Percentiles rank a stretch among this genome's conserved stretches.
Conservation (phyloP, 371 early-diverging fungal genomes). For the Apophysomyces ossiformis region DNA sequence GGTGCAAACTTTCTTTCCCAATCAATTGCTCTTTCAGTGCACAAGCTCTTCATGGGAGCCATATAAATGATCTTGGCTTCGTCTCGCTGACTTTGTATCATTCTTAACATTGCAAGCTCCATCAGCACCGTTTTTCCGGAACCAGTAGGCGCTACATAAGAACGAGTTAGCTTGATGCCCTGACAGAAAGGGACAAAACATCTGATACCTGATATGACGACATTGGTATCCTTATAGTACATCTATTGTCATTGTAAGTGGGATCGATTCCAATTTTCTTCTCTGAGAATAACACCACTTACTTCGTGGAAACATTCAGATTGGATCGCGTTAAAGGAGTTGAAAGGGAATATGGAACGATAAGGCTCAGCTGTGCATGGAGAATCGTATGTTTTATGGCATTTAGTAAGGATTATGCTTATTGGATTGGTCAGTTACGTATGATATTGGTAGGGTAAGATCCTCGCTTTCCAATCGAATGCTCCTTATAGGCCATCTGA, state of each 20-base stretch:
- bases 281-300: slow-evolving; percentile 8
- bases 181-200: background rate
- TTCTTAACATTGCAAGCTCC: slow-evolving; percentile 71
- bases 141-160: slow-evolving; percentile 79
- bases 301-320: slow-evolving; percentile 65
- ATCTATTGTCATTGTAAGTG: slow-evolving; percentile 19
- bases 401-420: no score
- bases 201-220: slow-evolving; percentile 58
- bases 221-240: slow-evolving; percentile 49
- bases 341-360: slow-evolving; percentile 48
- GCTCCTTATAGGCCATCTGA: no score
- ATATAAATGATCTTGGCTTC: slow-evolving; percentile 75
- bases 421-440: slow-evolving; percentile 16
- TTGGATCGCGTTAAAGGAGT: slow-evolving; percentile 68
- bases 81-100: slow-evolving; percentile 30
- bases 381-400: background rate
- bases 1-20: slow-evolving; percentile 67
- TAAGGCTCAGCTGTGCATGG: slow-evolving; percentile 35
- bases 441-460: slow-evolving; percentile 27
- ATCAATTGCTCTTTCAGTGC: slow-evolving; percentile 70
- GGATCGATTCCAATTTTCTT: background rate
- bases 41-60: slow-evolving; percentile 89
- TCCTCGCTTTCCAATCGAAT: background rate
- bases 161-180: no score
- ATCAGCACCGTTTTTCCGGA: slow-evolving; percentile 84